Base-by-base conservation (phyloP, 257 asterid species). In the Dorcoceras hygrometricum region DNA sequence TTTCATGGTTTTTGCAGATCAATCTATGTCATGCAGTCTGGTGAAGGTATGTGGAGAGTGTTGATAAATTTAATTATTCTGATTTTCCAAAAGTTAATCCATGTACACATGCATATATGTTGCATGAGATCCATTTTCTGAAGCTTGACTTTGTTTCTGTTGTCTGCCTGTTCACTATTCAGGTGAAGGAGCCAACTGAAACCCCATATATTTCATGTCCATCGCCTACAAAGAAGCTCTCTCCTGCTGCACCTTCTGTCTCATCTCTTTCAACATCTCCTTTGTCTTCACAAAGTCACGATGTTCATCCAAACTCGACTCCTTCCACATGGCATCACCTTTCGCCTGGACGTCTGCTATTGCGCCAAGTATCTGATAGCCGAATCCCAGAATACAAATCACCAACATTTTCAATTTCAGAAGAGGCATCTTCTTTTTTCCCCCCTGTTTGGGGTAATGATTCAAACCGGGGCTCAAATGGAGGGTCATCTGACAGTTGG, bases 401-500 rank as follows among this genome's bases (percentile, higher is more conserved):
- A 23, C 94, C 93, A 28, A 76, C 91, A 56, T 78, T 84, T 73
- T 90, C 96, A 46, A 81, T 87, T 80, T 85, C 95, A 31, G 96
- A 89, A 73, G 98, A 87, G 69, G 79, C 90, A 8, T 71, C 95
- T 28, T 68, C 83, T 50, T 82, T 84, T 69, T 57, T 68, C 7
- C 87, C 86, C 61, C 85, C 88, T 71, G 71, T 77, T 62, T 93
- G 88, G 95, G 85, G 87, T 72, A 81, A 82, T 66, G 99, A 90
- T 32, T 88, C 90, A n/a, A 82, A 83, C 20, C 71, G 90, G 74
- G 94, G 82, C 57, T 93, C 96, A 54, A 81, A 72, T 68, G 96
- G 89, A 23, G 97, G 95, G 53, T 94, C 97, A 10, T 90, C 93
- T 1, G 99, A 88, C 73, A 80, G 87, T 63, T 90, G 97, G 96